Evolutionary conservation across 31 red algal species (phyloP), one percentile per base, ranked within the genome.

Genomic region (Bonnemaisonia californica): DNA sequence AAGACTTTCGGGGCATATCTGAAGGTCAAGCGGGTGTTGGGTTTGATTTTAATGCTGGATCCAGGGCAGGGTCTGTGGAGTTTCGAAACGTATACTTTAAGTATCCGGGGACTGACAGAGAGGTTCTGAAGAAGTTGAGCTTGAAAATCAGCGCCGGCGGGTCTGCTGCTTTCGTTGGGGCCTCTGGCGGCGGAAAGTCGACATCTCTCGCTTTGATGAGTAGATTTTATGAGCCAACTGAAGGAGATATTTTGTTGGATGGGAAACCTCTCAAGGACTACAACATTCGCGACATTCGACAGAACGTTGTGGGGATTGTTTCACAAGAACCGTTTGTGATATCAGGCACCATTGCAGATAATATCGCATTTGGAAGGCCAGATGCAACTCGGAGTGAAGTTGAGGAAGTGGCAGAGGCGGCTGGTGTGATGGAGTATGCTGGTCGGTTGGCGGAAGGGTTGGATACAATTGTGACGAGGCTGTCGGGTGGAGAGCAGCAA

Each of bases 281-380:
- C 38, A 38, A 87, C 11, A 35, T 84, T 12, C 47, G 57, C 3
- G 37, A 65, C 39, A 24, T 93, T 30, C 76, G 90, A 41, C 66
- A 85, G 26, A 39, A 45, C n/a, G 35, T 76, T 23, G 74, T 90
- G 22, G 89, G 82, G n/a, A 76, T 85, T 31, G 81, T 92, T 32
- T 85, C 89, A 21, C 89, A 92, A 66, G 89, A 92, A 26, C 81
- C 89, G 35, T 57, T 86, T 13, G 33, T 92, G n/a, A 85, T 92
- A n/a, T 92, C 89, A 2, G 89, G 89, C 42, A 86, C 81, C 7
- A 69, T 92, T 3, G 66, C 59, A 51, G 89, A 92, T 2, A 92
- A 92, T 66, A 76, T 92, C 55, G 40, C 31, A 13, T 90, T 72
- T 42, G 86, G 86, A 37, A 37, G 72, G 7, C 56, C 62, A 31